Evolutionary conservation across 208 protist species (phyloP).

Genomic region (Wallacemonas collosoma): DNA sequence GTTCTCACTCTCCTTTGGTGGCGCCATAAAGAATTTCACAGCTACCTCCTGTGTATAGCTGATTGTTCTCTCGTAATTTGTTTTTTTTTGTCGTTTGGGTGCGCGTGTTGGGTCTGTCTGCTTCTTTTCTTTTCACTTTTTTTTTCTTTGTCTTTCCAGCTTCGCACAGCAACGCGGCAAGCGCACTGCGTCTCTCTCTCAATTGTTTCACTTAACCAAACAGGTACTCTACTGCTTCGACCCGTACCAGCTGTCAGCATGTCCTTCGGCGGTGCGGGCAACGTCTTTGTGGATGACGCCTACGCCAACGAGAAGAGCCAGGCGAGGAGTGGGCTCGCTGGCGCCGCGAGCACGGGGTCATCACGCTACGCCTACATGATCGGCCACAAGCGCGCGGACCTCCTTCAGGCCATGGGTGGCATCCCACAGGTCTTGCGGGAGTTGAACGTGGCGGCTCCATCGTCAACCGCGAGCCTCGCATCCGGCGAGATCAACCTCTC

Average conservation of each 20-base stretch:
- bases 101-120: background rate
- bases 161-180: background rate
- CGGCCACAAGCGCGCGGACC: conserved; percentile 48
- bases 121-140: conserved; percentile 17
- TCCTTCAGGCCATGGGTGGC: conserved; percentile 26
- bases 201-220: background rate
- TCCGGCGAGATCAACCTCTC: too few relatives aligned
- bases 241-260: background rate
- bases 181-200: background rate
- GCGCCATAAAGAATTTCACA: too few relatives aligned
- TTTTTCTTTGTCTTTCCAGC: conserved; percentile 11
- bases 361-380: conserved; percentile 36
- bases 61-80: background rate
- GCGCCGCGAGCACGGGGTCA: background rate
- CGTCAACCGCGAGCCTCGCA: too few relatives aligned
- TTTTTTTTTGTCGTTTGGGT: background rate
- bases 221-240: too few relatives aligned
- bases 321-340: background rate
- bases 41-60: too few relatives aligned
- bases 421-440: conserved; percentile 30
- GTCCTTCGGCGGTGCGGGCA: background rate
- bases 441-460: conserved; percentile 26
- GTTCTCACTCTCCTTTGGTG: too few relatives aligned
- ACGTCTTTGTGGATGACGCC: background rate
- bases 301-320: background rate